A percentile compares a stretch with the other conserved stretches of the same genome.
Evolutionary conservation across 257 asterid genomes (phyloP).

Genomic region (Ballota nigra): DNA sequence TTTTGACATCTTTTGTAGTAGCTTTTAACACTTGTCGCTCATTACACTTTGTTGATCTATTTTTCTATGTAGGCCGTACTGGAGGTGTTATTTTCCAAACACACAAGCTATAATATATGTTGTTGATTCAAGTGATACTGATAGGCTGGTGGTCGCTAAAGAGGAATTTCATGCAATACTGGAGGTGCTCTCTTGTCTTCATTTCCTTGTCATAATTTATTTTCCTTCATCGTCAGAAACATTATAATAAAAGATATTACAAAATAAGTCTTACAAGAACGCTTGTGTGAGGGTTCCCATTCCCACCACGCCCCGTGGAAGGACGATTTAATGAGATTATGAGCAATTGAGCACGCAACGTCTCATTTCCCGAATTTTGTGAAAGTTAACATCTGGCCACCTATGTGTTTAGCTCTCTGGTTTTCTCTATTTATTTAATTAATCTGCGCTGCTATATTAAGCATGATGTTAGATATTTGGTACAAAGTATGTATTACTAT

Average conservation of each 20-base stretch:
- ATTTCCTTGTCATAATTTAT: background rate
- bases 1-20: constrained; percentile 3
- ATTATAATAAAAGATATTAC: background rate
- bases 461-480: background rate
- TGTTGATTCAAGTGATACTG: constrained; percentile 99
- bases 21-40: background rate
- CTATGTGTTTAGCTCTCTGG: background rate
- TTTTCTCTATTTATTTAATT: background rate
- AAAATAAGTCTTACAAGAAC: background rate
- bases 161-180: constrained; percentile 95
- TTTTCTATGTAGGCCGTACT: constrained; percentile 69
- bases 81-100: constrained; percentile 97
- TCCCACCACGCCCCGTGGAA: background rate
- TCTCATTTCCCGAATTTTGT: background rate
- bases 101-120: constrained; percentile 97
- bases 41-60: constrained; percentile 9
- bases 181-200: constrained; percentile 47
- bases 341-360: background rate
- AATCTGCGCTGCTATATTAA: background rate
- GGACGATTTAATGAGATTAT: background rate
- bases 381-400: background rate
- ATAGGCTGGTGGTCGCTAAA: constrained; percentile 84
- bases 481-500: background rate
- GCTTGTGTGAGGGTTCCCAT: background rate
- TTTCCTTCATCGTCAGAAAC: background rate